Percentiles rank a stretch among this genome's conserved stretches.
phyloP scores from a whole-genome alignment of 805 yeast genomes.

The Geotrichum ghanense region DNA sequence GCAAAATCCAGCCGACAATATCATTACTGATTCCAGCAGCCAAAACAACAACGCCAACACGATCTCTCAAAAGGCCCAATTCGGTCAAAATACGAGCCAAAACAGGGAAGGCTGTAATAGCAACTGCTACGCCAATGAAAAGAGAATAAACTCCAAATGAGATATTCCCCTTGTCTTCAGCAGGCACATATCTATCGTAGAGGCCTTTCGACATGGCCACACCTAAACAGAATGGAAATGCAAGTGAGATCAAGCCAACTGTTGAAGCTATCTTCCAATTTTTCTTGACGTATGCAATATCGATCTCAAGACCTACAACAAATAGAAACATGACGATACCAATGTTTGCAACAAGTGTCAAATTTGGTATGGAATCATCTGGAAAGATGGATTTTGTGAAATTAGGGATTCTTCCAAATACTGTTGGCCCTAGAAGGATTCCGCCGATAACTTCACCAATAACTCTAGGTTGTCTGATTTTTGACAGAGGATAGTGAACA shows the following conservation, averaged over 20 bases:
- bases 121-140: slow-evolving; percentile 71
- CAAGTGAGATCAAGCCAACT: slow-evolving; percentile 64
- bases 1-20: slow-evolving; percentile 67
- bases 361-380: slow-evolving; percentile 44
- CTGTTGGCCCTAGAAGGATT: slow-evolving; percentile 64
- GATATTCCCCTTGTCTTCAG: slow-evolving; percentile 25
- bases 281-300: slow-evolving; percentile 48
- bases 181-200: slow-evolving; percentile 33
- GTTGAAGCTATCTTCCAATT: slow-evolving; percentile 49
- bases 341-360: slow-evolving; percentile 58
- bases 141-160: slow-evolving; percentile 68
- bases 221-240: slow-evolving; percentile 72
- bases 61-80: slow-evolving; percentile 53
- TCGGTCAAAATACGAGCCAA: slow-evolving; percentile 70
- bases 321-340: slow-evolving; percentile 69
- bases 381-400: slow-evolving; percentile 61
- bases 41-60: slow-evolving; percentile 51
- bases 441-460: slow-evolving; percentile 77
- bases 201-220: slow-evolving; percentile 60
- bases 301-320: slow-evolving; percentile 72
- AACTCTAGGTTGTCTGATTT: slow-evolving; percentile 63
- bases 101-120: slow-evolving; percentile 81
- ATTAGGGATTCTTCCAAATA: slow-evolving; percentile 56
- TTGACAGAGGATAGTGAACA: slow-evolving; percentile 50
- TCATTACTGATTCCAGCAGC: slow-evolving; percentile 80